These are phyloP conservation scores for Limnomonas spitsbergensis DNA, from an alignment of 139 green algal species.

Conservation along the genomic window DNA sequence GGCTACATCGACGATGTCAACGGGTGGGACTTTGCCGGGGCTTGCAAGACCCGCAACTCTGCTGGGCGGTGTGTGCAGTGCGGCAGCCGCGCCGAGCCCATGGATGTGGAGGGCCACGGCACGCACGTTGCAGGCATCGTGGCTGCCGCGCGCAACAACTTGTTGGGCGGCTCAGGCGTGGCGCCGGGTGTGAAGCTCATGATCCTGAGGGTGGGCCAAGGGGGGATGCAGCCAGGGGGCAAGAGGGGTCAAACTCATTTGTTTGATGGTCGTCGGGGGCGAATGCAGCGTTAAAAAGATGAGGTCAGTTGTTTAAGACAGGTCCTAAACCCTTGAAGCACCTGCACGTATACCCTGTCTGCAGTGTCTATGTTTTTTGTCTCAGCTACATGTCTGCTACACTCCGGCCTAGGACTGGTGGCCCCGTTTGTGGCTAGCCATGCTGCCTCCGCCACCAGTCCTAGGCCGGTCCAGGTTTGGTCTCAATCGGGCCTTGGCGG, in stretches of 20 bases:
- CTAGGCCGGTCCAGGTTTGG: too few relatives aligned
- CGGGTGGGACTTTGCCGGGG: slow-evolving; percentile 30
- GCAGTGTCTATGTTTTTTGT: too few relatives aligned
- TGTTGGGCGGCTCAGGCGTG: slow-evolving; percentile 9
- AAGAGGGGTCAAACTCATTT: not conserved
- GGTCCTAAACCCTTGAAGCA: too few relatives aligned
- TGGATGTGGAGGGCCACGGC: slow-evolving; percentile 13
- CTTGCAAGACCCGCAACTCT: not conserved
- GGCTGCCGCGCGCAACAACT: slow-evolving; percentile 14
- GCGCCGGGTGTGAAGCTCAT: slow-evolving; percentile 18
- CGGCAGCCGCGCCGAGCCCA: not conserved
- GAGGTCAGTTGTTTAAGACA: too few relatives aligned
- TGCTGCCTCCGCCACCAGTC: too few relatives aligned
- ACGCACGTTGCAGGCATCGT: slow-evolving; percentile 20
- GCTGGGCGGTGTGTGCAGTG: not conserved
- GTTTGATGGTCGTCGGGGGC: too few relatives aligned
- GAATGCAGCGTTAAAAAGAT: too few relatives aligned
- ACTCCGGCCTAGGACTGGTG: too few relatives aligned
- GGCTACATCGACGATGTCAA: slow-evolving; percentile 27
- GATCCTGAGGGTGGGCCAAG: slow-evolving; percentile 23
- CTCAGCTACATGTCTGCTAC: too few relatives aligned
- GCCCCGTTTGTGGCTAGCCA: too few relatives aligned
- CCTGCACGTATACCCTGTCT: too few relatives aligned
- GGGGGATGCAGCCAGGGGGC: not conserved
- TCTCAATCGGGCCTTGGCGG: too few relatives aligned